A percentile compares a stretch with the other conserved stretches of the same genome.
Evolutionary conservation across 2,329 filamentous ascomycete genomes (phyloP).

Genomic region (Ceratocystis alfenasii): DNA sequence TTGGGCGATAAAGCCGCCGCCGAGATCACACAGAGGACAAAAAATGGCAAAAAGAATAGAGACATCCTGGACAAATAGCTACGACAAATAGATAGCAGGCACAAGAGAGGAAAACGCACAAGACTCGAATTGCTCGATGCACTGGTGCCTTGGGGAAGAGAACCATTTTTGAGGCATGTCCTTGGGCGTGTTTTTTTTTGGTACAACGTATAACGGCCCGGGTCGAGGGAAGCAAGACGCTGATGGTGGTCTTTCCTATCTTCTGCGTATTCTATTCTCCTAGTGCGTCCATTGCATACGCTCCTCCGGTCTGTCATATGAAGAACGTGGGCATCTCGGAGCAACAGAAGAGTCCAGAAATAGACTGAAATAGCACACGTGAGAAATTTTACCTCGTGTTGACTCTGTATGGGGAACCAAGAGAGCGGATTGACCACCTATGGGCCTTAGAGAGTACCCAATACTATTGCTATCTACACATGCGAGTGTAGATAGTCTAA

Average conservation of each 20-base stretch:
- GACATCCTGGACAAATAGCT: neutral
- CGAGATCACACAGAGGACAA: neutral
- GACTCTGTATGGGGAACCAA: neutral
- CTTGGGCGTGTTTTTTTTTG: neutral
- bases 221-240: neutral
- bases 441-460: neutral
- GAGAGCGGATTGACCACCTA: neutral
- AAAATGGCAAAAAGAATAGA: neutral
- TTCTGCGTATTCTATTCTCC: neutral
- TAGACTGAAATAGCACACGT: neutral
- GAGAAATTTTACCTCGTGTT: constrained; percentile 1
- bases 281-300: no score
- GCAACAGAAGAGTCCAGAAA: neutral
- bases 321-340: neutral
- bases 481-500: neutral
- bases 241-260: neutral
- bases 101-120: neutral
- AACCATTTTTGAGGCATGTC: neutral
- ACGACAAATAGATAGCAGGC: neutral
- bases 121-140: neutral
- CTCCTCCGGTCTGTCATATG: no score
- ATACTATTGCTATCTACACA: no score
- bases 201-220: neutral
- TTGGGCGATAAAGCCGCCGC: neutral
- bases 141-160: neutral